Evolutionary conservation across 495 filamentous ascomycete genomes (phyloP).

Genomic region (Penicillium diatomitis): DNA sequence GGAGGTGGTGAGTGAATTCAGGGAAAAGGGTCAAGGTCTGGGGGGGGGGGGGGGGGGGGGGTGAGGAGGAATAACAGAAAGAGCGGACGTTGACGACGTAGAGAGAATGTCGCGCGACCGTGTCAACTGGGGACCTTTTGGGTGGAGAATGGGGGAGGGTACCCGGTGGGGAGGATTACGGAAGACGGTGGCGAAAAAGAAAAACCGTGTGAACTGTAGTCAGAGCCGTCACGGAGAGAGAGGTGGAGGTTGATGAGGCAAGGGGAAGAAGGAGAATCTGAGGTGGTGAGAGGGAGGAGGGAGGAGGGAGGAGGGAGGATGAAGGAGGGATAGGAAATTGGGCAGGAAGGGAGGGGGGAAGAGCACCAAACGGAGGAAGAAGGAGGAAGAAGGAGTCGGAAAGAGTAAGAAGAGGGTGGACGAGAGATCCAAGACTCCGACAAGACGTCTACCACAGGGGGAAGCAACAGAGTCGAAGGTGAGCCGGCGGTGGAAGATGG

Average conservation of each 20-base stretch:
- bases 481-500: background rate
- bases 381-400: background rate
- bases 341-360: background rate
- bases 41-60: background rate
- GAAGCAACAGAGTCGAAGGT: too few species aligned
- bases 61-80: slow-evolving; percentile 3
- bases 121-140: slow-evolving; percentile 8
- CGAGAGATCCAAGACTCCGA: too few species aligned
- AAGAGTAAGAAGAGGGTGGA: slow-evolving; percentile 2
- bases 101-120: slow-evolving; percentile 13
- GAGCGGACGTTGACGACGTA: slow-evolving; percentile 20
- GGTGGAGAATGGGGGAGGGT: background rate
- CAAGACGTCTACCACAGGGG: too few species aligned
- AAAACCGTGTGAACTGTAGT: slow-evolving; percentile 10
- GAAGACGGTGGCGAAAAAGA: slow-evolving; percentile 14
- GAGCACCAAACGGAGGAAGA: background rate
- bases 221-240: background rate
- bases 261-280: slow-evolving; percentile 9
- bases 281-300: slow-evolving; percentile 2
- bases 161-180: slow-evolving; percentile 7
- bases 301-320: slow-evolving; percentile 1
- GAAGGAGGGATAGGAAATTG: background rate
- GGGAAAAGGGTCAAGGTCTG: background rate
- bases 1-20: background rate
- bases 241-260: background rate